Evolutionary conservation across 371 early-diverging fungal species (phyloP).

Genomic region (Mycotypha africana): DNA sequence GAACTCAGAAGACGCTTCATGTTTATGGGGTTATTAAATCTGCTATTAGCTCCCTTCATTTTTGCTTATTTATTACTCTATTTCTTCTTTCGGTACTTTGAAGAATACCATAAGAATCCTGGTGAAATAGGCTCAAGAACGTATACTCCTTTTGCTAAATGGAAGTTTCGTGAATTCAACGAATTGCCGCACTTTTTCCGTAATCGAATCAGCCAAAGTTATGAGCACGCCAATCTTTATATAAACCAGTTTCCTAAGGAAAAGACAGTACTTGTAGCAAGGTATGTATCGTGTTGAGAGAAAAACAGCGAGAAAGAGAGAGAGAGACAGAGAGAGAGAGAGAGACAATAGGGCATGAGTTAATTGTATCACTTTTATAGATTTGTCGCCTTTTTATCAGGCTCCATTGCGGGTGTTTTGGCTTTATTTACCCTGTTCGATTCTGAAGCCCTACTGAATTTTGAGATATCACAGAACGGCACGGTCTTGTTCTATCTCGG

Average conservation of each 20-base stretch:
- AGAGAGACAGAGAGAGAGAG: too few relatives aligned
- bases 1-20: conserved; percentile 78
- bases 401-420: conserved; percentile 85
- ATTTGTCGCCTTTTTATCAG: conserved; percentile 86
- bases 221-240: conserved; percentile 74
- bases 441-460: conserved; percentile 79
- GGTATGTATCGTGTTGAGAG: too few relatives aligned
- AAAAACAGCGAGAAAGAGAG: too few relatives aligned
- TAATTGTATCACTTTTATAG: too few relatives aligned
- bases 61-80: conserved; percentile 75
- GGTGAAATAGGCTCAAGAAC: conserved; percentile 72
- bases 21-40: conserved; percentile 81
- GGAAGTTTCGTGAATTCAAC: conserved; percentile 96
- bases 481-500: conserved; percentile 91
- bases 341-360: too few relatives aligned
- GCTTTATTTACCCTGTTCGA: conserved; percentile 79
- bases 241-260: conserved; percentile 88
- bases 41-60: conserved; percentile 85
- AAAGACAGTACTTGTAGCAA: conserved; percentile 69
- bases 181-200: conserved; percentile 91
- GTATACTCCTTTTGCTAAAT: conserved; percentile 83
- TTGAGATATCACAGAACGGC: conserved; percentile 84
- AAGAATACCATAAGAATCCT: conserved; percentile 89
- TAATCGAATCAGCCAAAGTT: conserved; percentile 66
- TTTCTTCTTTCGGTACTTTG: conserved; percentile 92